These are phyloP conservation scores for Saccharum spontaneum DNA, from an alignment of 176 grass and related monocot species.

Conservation along the genomic window DNA sequence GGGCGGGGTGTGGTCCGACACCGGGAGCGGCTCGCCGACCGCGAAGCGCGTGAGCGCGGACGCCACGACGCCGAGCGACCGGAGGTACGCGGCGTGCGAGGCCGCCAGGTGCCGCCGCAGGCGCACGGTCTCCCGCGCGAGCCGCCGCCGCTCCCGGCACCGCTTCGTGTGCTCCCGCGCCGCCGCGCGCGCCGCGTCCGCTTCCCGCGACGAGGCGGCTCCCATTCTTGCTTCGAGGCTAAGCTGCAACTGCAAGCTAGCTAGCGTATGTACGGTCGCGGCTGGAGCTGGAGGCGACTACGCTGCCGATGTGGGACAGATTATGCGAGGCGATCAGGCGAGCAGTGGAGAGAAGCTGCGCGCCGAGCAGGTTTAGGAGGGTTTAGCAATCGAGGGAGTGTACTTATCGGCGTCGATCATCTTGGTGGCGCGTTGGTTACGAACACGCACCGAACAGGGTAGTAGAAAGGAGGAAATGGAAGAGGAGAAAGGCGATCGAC, in stretches of 20 bases:
- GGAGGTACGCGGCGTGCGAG: conserved; percentile 75
- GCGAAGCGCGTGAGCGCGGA: conserved; percentile 75
- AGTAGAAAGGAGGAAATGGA: background rate
- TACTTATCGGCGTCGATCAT: conserved; percentile 17
- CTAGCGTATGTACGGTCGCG: too few species aligned
- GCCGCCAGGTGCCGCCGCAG: conserved; percentile 58
- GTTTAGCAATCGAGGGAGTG: background rate
- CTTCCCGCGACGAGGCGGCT: conserved; percentile 27
- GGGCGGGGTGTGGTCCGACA: conserved; percentile 74
- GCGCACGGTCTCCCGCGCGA: conserved; percentile 52
- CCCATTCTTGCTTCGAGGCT: conserved; percentile 29
- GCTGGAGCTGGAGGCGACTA: too few species aligned
- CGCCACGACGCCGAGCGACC: conserved; percentile 51
- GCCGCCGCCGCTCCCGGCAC: conserved; percentile 72
- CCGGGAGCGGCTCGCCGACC: conserved; percentile 65
- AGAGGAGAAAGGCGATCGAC: conserved; percentile 5
- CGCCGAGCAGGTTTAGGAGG: background rate
- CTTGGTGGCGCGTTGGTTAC: conserved; percentile 13
- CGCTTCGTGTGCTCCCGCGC: conserved; percentile 51
- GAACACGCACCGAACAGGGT: background rate
- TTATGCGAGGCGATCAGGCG: background rate
- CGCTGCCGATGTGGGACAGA: background rate
- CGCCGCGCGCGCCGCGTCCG: conserved; percentile 19
- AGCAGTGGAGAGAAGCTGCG: background rate
- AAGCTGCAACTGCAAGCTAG: background rate